Evolutionary conservation across 192 early-diverging fungal genomes (phyloP).

Genomic region (Thamnidium elegans): DNA sequence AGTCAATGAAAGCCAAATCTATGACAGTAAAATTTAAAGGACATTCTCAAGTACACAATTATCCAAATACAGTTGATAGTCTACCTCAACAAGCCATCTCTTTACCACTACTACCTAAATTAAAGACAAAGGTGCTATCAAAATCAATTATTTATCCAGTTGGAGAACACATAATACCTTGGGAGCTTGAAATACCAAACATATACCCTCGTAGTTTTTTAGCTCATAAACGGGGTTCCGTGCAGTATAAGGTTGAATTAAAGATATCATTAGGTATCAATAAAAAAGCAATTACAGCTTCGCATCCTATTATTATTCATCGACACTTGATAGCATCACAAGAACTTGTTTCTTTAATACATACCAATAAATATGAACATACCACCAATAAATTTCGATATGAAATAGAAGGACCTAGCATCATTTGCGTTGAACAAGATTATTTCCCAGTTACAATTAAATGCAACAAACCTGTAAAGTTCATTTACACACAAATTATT

Average conservation of each 20-base stretch:
- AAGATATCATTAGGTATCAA: constrained; percentile 15
- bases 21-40: constrained; percentile 37
- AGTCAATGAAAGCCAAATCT: constrained; percentile 19
- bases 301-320: constrained; percentile 23
- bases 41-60: not conserved
- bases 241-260: constrained; percentile 21
- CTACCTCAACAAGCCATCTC: not conserved
- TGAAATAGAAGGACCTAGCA: constrained; percentile 27
- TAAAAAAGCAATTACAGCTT: constrained; percentile 19
- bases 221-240: constrained; percentile 22
- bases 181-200: constrained; percentile 32
- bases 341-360: constrained; percentile 10
- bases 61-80: not conserved
- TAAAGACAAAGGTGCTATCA: constrained; percentile 9
- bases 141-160: constrained; percentile 14
- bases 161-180: constrained; percentile 25
- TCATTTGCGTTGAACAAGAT: constrained; percentile 27
- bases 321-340: constrained; percentile 16
- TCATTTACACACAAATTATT: constrained; percentile 22
- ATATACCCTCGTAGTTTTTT: constrained; percentile 19
- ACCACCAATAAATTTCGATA: constrained; percentile 35
- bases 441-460: constrained; percentile 15
- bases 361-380: constrained; percentile 15
- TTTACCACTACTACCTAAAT: constrained; percentile 24
- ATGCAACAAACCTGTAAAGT: constrained; percentile 14